Evolutionary conservation across 2,329 filamentous ascomycete genomes (phyloP), one percentile per base, ranked within the genome.

Genomic region (Botrytis medusae): DNA sequence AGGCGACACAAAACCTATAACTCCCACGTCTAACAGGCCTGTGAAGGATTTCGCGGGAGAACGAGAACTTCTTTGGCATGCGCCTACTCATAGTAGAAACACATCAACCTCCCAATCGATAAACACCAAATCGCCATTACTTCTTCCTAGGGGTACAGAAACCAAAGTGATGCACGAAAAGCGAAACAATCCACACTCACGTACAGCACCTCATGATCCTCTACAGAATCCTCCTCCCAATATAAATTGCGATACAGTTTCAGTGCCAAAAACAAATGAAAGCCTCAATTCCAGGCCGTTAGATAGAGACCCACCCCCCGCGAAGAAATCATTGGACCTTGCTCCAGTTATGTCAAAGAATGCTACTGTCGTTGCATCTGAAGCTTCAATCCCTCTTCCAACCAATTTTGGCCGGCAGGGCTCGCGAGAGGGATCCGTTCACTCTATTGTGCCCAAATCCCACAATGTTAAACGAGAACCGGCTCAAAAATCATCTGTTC

Each of bases 31-130:
- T 12, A 64, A 65, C 14, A n/a, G 10, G 9, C 18, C 18, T 10
- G 25, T 42, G 16, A 57, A 57, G 18, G 37, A 25, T 57, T 25
- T 57, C 0, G 40, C 48, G 6, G 18, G 18, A 34, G 51, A 57
- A 20, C 51, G n/a, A 69, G 48, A 69, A n/a, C 48, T 69, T 42
- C 51, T 69, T 37, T 69, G 65, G 65, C 65, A 69, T 57, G 37
- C 65, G 18, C 51, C 48, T 42, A 57, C 57, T 25, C n/a, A 42
- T 42, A 25, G n/a, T 10, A 42, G 48, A 68, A n/a, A 57, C 10
- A 20, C 16, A 2, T 29, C 7, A 25, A 4, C 18, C 8, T n/a
- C 20, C 9, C 25, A 44, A 25, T 57, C 37, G 2, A 6, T 18
- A 20, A 20, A 57, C 9, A 10, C 10, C 6, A 29, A 32, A 29